Base-by-base conservation (phyloP, 2,329 filamentous ascomycete genomes). In the Verticillium isaacii region DNA sequence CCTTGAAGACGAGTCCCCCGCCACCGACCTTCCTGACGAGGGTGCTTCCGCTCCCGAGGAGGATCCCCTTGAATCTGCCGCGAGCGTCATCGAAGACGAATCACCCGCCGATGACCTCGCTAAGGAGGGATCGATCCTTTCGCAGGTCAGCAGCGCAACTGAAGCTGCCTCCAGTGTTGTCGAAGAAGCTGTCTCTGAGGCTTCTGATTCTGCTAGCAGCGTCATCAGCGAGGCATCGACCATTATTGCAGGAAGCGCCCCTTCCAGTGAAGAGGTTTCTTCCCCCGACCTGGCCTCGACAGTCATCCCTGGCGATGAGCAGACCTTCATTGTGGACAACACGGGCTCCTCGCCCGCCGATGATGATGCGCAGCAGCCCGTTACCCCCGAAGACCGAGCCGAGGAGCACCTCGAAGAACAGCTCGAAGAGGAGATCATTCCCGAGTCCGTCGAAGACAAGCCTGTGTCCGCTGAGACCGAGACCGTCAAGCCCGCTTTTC, bases 401-500 rank as follows among this genome's bases (percentile, higher is more conserved):
- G 58, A 59, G 41, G 39, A 59, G 41, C 41, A 59, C 9, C 58
- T 59, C 17, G 41, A 59, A 5, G 58, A 63, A 59, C 54, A 66
- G 36, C n/a, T 64, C 7, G 60, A 66, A 5, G 70, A 73, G 17
- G 68, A 69, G 45, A 72, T 72, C 37, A 65, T 66, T 34, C 19
- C 60, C 1, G 60, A 66, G 3, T 66, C 64, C 17, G 69, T 67
- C 37, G 67, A 69, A 8, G 69, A 72, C 50, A 69, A 74, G 58
- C 59, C 72, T 5, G 61, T 68, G 5, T 71, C 61, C 1, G 62
- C 67, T 3, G 70, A 73, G 1, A 72, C 74, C 1, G 62, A 72
- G 2, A 67, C 71, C 5, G 71, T 83, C 57, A 83, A 82, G 66
- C 74, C 79, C 5, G 80, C 75, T 7, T 73, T 82, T 45, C 77